Evolutionary conservation across 306 rosid genomes (phyloP), one percentile per base, ranked within the genome.

Genomic region (Casuarina cunninghamiana): DNA sequence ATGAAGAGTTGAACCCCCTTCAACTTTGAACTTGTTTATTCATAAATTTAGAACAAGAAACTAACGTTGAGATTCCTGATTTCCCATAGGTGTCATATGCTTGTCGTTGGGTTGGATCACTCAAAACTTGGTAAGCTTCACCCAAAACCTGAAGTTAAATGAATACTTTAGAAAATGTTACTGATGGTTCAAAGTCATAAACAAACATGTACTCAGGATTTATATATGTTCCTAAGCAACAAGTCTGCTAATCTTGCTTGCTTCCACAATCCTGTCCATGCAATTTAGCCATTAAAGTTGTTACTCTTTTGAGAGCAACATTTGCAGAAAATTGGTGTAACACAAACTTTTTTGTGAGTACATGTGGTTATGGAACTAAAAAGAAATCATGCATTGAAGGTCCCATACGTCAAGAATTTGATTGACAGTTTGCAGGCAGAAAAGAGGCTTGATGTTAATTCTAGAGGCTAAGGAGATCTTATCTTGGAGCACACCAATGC

Each of bases 101-200:
- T 87, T 95, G 94, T 55, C 97, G 88, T 87, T 95, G 98, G 69
- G 81, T 5, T 74, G 90, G 93, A 78, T 95, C 97, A 80, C 98
- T 91, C 60, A 95, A 78, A 54, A 95, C 98, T 81, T 95, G 98
- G 91, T 95, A 95, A 79, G 98, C 98, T 85, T 95, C 98, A 41
- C 98, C 98, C 73, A 95, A 82, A 70, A 89, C 97, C 98, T 95
- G 87, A 89, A 84, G 70, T 74, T 77, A 72, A 69, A 63, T 78
- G 21, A 2, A 41, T 16, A 68, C 74, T 54, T 66, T 55, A 50
- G 3, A 10, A 71, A 80, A 65, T 17, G 74, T 32, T 71, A 69
- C 78, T 69, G 37, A 53, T 78, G 71, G 69, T 38, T 62, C 16
- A 45, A 75, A 71, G 57, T 42, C 54, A 55, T 53, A 26, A 60